Evolutionary conservation across 768 basidiomycete genomes (phyloP).

Genomic region (Mycena haematopus): DNA sequence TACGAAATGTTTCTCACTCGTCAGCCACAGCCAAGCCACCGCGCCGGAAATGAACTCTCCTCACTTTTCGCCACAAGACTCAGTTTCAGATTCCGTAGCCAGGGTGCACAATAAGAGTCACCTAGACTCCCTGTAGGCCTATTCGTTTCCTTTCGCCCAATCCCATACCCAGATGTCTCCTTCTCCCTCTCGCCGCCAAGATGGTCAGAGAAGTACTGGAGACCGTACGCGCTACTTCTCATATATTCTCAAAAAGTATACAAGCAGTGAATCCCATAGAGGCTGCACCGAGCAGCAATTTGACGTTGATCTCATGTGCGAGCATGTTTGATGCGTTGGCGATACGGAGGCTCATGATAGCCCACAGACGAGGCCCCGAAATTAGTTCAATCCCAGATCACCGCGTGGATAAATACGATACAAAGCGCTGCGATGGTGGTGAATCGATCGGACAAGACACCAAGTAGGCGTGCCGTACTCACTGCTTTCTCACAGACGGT

Average conservation of each 20-base stretch:
- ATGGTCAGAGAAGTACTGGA: neutral
- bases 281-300: neutral
- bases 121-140: too few relatives aligned
- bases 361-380: neutral
- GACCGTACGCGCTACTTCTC: neutral
- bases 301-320: neutral
- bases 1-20: too few relatives aligned
- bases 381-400: neutral
- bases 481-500: neutral
- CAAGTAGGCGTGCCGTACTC: neutral
- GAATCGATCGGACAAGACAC: neutral
- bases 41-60: too few relatives aligned
- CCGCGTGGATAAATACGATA: neutral
- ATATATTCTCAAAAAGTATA: neutral
- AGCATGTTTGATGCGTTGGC: neutral
- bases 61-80: too few relatives aligned
- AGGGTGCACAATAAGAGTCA: too few relatives aligned
- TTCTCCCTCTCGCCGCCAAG: neutral
- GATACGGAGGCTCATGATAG: neutral
- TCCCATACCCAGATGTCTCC: neutral
- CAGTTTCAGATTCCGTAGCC: too few relatives aligned
- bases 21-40: too few relatives aligned
- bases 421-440: neutral
- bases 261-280: neutral
- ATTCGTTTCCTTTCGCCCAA: too few relatives aligned